Conservation (phyloP, 192 early-diverging fungal genomes). For the Coemansia asiatica region DNA sequence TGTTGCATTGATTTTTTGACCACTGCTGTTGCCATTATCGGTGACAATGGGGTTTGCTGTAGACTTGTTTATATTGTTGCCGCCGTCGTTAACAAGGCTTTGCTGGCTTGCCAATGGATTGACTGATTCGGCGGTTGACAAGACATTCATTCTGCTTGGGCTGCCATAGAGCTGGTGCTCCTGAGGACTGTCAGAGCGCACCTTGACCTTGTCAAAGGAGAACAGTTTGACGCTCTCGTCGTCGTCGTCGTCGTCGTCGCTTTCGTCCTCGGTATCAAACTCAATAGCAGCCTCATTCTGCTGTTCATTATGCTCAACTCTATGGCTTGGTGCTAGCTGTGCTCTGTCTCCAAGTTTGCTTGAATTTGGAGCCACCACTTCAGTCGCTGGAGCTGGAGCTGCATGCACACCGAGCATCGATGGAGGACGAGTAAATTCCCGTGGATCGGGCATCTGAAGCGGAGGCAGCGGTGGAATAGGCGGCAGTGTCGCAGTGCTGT, state of each 20-base stretch:
- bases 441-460: background rate
- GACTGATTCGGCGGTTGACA: background rate
- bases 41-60: background rate
- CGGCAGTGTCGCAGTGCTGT: background rate
- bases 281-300: background rate
- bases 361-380: no score
- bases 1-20: background rate
- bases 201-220: slow-evolving; percentile 39
- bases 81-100: background rate
- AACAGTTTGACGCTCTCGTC: slow-evolving; percentile 28
- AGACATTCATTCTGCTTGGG: background rate
- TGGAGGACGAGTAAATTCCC: background rate
- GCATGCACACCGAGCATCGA: background rate
- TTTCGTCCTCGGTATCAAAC: slow-evolving; percentile 17
- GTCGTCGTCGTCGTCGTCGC: slow-evolving; percentile 25
- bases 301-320: background rate
- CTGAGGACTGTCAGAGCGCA: slow-evolving; percentile 10
- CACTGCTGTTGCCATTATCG: background rate
- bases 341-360: no score
- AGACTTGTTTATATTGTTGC: background rate
- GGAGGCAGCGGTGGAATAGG: slow-evolving; percentile 3
- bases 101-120: background rate
- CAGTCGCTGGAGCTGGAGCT: no score
- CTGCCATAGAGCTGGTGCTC: background rate
- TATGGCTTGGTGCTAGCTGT: no score